phyloP scores from a whole-genome alignment of 140 eudicot genomes.

The Stevia rebaudiana region DNA sequence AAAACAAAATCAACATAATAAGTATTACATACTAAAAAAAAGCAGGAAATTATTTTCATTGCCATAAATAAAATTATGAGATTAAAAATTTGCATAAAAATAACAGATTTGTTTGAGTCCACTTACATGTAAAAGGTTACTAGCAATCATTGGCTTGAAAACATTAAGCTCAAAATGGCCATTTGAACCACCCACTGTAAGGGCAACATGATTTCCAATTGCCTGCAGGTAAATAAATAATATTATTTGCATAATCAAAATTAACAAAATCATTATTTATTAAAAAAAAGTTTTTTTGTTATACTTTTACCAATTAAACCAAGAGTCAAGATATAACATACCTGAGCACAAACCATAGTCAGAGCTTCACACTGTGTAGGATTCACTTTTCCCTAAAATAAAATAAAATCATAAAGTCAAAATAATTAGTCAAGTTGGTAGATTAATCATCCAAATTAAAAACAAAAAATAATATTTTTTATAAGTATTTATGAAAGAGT shows the following conservation, averaged over 20 bases:
- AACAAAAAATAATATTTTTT: neutral
- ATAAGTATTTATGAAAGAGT: constrained; percentile 4
- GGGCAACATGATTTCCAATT: constrained; percentile 91
- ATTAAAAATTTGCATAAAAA: neutral
- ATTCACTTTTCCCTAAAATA: constrained; percentile 83
- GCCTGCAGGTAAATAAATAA: constrained; percentile 47
- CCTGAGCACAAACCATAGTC: constrained; percentile 99
- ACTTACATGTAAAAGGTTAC: constrained; percentile 73
- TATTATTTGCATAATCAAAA: neutral
- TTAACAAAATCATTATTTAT: neutral
- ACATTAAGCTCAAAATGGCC: constrained; percentile 98
- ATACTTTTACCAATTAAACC: neutral
- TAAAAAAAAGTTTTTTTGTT: neutral
- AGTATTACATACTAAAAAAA: neutral
- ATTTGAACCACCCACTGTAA: constrained; percentile 90
- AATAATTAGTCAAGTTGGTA: neutral
- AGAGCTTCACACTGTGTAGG: constrained; percentile 99
- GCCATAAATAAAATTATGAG: neutral
- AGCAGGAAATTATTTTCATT: neutral
- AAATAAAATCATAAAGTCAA: constrained; percentile 2
- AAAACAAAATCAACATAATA: constrained; percentile 10
- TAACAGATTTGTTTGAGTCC: neutral
- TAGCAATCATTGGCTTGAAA: constrained; percentile 92
- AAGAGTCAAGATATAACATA: constrained; percentile 19
- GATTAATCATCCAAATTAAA: constrained; percentile 2